These are phyloP conservation scores for Citrus glauca DNA, from an alignment of 345 rosid species.

Conservation along the genomic window DNA sequence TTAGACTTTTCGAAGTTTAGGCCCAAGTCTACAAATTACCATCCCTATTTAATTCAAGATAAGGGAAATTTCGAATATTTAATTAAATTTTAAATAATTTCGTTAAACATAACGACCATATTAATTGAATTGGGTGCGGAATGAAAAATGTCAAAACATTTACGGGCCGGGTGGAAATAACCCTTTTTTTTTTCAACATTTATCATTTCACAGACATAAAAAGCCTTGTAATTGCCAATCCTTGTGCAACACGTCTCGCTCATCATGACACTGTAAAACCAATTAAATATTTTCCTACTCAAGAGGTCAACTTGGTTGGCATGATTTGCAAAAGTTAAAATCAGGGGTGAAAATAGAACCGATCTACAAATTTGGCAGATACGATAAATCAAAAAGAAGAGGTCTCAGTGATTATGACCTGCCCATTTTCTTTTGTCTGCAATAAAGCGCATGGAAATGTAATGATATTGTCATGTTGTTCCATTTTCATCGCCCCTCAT, in stretches of 20 bases:
- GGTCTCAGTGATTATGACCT: constrained; percentile 21
- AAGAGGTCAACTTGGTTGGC: too few species aligned
- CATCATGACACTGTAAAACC: constrained; percentile 24
- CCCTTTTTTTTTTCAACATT: background rate
- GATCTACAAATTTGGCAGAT: background rate
- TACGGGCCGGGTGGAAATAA: fast-evolving
- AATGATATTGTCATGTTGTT: constrained; percentile 6
- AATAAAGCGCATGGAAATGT: background rate
- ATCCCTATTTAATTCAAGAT: too few species aligned
- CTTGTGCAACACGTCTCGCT: constrained; percentile 28
- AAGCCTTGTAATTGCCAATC: constrained; percentile 29
- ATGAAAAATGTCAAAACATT: too few species aligned
- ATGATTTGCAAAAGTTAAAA: background rate
- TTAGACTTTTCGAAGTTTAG: too few species aligned
- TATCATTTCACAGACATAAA: constrained; percentile 17
- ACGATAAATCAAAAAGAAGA: background rate
- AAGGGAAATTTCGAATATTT: fast-evolving
- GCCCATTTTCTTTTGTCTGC: constrained; percentile 40
- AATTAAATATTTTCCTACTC: background rate
- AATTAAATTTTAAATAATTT: fast-evolving
- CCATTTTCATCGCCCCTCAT: constrained; percentile 1
- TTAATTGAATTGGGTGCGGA: fast-evolving
- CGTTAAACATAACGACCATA: fast-evolving
- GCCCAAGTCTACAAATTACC: too few species aligned
- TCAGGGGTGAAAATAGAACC: background rate